A percentile compares a stretch with the other conserved stretches of the same genome.
Evolutionary conservation across 176 grass and related monocot species (phyloP).

Genomic region (Hordeum marinum): DNA sequence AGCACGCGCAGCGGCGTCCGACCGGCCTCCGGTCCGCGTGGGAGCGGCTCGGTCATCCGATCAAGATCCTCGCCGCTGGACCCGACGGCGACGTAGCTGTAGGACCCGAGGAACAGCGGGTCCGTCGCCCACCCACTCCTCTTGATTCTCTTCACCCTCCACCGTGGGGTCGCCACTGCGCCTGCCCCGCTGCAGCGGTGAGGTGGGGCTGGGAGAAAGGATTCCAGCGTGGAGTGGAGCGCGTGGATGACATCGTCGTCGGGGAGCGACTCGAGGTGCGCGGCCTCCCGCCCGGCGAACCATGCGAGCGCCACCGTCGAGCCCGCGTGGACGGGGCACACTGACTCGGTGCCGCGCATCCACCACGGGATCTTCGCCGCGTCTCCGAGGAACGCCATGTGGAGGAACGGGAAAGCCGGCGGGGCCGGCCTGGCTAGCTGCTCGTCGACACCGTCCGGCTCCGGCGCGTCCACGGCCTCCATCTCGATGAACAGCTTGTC

Average conservation of each 20-base stretch:
- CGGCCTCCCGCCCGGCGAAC: slow-evolving; percentile 75
- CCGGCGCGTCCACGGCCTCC: neutral
- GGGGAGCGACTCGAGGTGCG: slow-evolving; percentile 62
- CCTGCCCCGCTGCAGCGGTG: neutral
- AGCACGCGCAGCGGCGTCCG: slow-evolving; percentile 35
- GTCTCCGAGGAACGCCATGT: slow-evolving; percentile 41
- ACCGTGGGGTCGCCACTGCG: neutral
- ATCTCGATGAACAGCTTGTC: slow-evolving; percentile 83
- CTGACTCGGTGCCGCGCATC: slow-evolving; percentile 66
- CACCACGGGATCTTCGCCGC: slow-evolving; percentile 60
- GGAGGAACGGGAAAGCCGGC: slow-evolving; percentile 42
- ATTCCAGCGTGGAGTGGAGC: slow-evolving; percentile 44
- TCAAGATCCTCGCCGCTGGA: slow-evolving; percentile 74
- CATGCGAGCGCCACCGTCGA: slow-evolving; percentile 71
- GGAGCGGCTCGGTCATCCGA: slow-evolving; percentile 78
- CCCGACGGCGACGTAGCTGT: slow-evolving; percentile 82
- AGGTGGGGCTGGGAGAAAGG: slow-evolving; percentile 20
- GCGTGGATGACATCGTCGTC: slow-evolving; percentile 59
- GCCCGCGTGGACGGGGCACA: slow-evolving; percentile 54
- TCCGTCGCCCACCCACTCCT: slow-evolving; percentile 67
- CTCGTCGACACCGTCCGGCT: neutral
- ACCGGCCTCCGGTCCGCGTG: neutral
- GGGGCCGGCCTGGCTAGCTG: neutral
- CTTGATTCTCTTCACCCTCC: slow-evolving; percentile 46
- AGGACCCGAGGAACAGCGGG: slow-evolving; percentile 77